Percentiles rank a stretch among this genome's conserved stretches.
Evolutionary conservation across 1,139 yeast species (phyloP).

Genomic region (Debaryomyces sp.): DNA sequence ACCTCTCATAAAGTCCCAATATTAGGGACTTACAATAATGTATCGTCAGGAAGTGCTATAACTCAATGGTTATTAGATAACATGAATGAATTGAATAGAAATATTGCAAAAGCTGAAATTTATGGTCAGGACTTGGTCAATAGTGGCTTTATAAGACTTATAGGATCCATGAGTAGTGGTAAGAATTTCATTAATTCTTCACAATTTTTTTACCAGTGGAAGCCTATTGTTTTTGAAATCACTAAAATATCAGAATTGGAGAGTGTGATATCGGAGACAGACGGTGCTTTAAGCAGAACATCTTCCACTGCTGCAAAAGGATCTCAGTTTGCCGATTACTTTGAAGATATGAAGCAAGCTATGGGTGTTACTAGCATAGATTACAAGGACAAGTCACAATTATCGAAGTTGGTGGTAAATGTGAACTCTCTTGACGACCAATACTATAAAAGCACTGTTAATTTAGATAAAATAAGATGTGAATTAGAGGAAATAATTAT

Average conservation of each 20-base stretch:
- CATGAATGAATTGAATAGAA: constrained; percentile 47
- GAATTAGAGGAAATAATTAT: constrained; percentile 73
- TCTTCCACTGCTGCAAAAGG: constrained; percentile 10
- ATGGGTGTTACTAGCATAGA: constrained; percentile 53
- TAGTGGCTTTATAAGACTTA: constrained; percentile 64
- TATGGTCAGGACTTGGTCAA: constrained; percentile 78
- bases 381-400: constrained; percentile 54
- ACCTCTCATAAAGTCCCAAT: constrained; percentile 58
- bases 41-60: constrained; percentile 65
- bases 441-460: constrained; percentile 59
- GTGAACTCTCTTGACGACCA: constrained; percentile 63
- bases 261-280: constrained; percentile 17
- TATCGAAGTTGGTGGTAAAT: constrained; percentile 57
- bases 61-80: constrained; percentile 60
- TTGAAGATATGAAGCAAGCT: constrained; percentile 62
- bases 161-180: constrained; percentile 63
- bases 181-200: constrained; percentile 76
- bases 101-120: constrained; percentile 61
- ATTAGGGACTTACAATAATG: constrained; percentile 67
- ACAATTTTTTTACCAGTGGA: constrained; percentile 83
- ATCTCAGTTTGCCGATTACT: constrained; percentile 36
- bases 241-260: constrained; percentile 45
- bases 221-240: constrained; percentile 63
- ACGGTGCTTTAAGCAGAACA: constrained; percentile 11
- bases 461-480: constrained; percentile 69